Conservation (phyloP, 2,329 filamentous ascomycete genomes). For the Fonsecaea nubica region DNA sequence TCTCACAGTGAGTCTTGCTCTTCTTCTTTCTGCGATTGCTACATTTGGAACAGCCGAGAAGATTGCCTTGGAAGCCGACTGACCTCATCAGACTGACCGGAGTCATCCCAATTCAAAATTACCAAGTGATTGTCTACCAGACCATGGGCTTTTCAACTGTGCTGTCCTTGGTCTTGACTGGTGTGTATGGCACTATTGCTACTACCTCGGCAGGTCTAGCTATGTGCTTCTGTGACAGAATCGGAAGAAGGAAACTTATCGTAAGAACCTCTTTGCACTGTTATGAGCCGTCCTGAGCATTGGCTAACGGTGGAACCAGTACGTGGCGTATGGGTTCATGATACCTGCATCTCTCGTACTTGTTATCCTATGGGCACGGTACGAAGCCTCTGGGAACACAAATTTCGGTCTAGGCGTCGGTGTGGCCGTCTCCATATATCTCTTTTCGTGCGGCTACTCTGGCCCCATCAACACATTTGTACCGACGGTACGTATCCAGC, state of each 20-base stretch:
- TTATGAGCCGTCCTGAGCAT: slow-evolving; percentile 61
- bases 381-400: slow-evolving; percentile 15
- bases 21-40: too few species aligned
- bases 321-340: slow-evolving; percentile 15
- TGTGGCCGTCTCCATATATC: slow-evolving; percentile 15
- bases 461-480: slow-evolving; percentile 21
- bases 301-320: slow-evolving; percentile 49
- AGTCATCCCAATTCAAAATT: slow-evolving; percentile 94
- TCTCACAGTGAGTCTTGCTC: too few species aligned
- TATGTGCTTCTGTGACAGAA: slow-evolving; percentile 61
- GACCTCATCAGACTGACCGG: slow-evolving; percentile 12
- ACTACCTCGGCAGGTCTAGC: slow-evolving; percentile 74
- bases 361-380: slow-evolving; percentile 17
- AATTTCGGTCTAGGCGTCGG: slow-evolving; percentile 11
- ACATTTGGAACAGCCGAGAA: too few species aligned
- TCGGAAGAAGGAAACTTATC: slow-evolving; percentile 65
- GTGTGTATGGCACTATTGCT: slow-evolving; percentile 89
- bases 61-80: too few species aligned
- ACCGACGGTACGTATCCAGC: slow-evolving; percentile 16
- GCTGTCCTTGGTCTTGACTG: slow-evolving; percentile 70
- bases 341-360: slow-evolving; percentile 5
- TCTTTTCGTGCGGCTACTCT: slow-evolving; percentile 15
- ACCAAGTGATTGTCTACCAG: slow-evolving; percentile 75
- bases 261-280: slow-evolving; percentile 40
- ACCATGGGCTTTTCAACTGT: slow-evolving; percentile 57